Percentiles rank a stretch among this genome's conserved stretches.
phyloP scores from a whole-genome alignment of 441 rosid genomes.

The Oxalis stricta region DNA sequence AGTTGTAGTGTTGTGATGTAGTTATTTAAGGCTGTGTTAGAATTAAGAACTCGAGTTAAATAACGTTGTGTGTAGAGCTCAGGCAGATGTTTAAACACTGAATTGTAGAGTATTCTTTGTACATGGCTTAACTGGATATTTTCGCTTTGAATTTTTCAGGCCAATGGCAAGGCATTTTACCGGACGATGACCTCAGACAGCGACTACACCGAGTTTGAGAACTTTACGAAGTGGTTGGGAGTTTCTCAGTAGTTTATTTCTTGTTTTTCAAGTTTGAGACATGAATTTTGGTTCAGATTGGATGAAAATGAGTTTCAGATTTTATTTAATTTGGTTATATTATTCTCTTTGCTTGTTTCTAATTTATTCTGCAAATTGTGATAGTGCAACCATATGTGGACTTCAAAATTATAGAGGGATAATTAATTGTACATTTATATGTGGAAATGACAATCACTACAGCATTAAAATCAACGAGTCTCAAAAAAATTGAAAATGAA shows the following conservation, averaged over 20 bases:
- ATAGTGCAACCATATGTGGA: not conserved
- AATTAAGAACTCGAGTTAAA: too few species aligned
- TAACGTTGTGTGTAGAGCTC: too few species aligned
- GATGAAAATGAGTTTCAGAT: not conserved
- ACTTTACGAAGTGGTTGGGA: slow-evolving; percentile 88
- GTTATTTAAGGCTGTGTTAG: too few species aligned
- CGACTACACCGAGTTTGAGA: slow-evolving; percentile 87
- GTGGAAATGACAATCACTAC: not conserved
- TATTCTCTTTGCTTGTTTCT: too few species aligned
- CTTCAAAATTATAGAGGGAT: not conserved
- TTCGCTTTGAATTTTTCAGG: slow-evolving; percentile 19
- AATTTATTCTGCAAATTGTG: too few species aligned
- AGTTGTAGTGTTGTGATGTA: too few species aligned
- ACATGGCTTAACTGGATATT: not conserved
- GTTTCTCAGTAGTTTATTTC: slow-evolving; percentile 50
- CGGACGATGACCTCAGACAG: slow-evolving; percentile 84
- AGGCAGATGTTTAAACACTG: too few species aligned
- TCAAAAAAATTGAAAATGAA: not conserved
- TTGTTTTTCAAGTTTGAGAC: slow-evolving; percentile 1
- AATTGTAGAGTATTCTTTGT: too few species aligned
- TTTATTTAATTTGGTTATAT: too few species aligned
- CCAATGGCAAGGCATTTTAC: slow-evolving; percentile 89
- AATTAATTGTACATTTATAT: not conserved
- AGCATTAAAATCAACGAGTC: not conserved
- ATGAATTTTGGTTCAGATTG: too few species aligned